These are phyloP conservation scores for Clonostachys sp. DNA, from an alignment of 2,329 filamentous ascomycete genomes.

Conservation along the genomic window DNA sequence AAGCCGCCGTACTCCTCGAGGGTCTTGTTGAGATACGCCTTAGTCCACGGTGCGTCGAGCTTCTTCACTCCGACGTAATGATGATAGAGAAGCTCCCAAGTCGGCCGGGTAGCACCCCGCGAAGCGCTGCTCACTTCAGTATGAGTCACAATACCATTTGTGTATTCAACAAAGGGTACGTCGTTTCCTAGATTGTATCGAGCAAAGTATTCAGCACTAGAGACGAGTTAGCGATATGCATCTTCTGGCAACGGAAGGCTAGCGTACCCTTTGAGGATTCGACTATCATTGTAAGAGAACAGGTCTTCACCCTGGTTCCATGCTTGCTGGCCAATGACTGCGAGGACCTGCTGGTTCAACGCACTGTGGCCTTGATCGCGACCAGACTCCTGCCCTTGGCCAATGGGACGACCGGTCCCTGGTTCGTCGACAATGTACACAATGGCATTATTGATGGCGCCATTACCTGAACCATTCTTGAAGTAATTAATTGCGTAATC, in stretches of 20 bases:
- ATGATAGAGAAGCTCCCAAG: slow-evolving; percentile 29
- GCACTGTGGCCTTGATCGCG: slow-evolving; percentile 38
- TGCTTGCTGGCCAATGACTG: slow-evolving; percentile 30
- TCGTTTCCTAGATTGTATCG: slow-evolving; percentile 35
- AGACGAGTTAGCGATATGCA: too few relatives aligned
- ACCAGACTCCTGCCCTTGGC: slow-evolving; percentile 2
- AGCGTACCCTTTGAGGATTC: slow-evolving; percentile 24
- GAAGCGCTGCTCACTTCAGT: slow-evolving; percentile 19
- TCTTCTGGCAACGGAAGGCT: too few relatives aligned
- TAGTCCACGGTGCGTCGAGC: slow-evolving; percentile 26
- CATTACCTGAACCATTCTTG: slow-evolving; percentile 28
- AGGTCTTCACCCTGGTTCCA: slow-evolving; percentile 36
- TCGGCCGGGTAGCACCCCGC: slow-evolving; percentile 27
- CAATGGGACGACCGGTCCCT: slow-evolving; percentile 17
- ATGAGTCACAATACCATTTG: slow-evolving; percentile 25
- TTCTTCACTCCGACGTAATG: slow-evolving; percentile 32
- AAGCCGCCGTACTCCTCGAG: neutral
- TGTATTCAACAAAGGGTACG: slow-evolving; percentile 33
- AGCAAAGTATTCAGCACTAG: slow-evolving; percentile 25
- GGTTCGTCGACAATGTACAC: slow-evolving; percentile 19
- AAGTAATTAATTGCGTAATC: slow-evolving; percentile 31
- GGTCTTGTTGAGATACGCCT: slow-evolving; percentile 14
- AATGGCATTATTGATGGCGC: slow-evolving; percentile 24
- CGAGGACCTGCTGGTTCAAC: slow-evolving; percentile 31
- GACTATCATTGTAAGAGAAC: slow-evolving; percentile 18